These are phyloP conservation scores for Sphenostylis stenocarpa DNA, from an alignment of 306 rosid genomes.

Conservation along the genomic window DNA sequence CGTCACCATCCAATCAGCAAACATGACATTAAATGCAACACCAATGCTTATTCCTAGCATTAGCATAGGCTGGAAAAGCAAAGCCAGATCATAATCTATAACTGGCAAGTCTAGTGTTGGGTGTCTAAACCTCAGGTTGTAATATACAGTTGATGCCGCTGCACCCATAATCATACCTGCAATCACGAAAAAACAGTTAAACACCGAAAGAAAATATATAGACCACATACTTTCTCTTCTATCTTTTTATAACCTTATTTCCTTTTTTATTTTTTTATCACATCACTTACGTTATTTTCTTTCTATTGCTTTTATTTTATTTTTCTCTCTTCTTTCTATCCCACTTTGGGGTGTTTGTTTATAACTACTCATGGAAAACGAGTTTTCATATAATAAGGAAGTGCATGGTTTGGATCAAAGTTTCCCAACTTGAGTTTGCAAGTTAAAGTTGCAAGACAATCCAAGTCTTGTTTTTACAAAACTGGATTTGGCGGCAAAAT, in stretches of 20 bases:
- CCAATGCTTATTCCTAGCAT: slow-evolving; percentile 90
- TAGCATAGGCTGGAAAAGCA: slow-evolving; percentile 87
- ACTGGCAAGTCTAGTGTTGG: slow-evolving; percentile 77
- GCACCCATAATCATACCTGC: slow-evolving; percentile 90
- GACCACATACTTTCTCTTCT: not conserved
- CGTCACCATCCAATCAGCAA: slow-evolving; percentile 90
- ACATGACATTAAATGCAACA: slow-evolving; percentile 80
- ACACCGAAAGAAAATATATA: not conserved
- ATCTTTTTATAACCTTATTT: not conserved
- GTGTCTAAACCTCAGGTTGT: slow-evolving; percentile 72
- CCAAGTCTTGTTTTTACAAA: too few species aligned
- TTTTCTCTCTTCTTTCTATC: not conserved
- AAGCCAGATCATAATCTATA: slow-evolving; percentile 77
- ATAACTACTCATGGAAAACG: not conserved
- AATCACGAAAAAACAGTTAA: not conserved
- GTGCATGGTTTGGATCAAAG: too few species aligned
- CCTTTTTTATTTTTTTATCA: not conserved
- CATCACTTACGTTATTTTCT: not conserved
- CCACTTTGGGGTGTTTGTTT: not conserved
- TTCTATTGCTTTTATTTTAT: not conserved
- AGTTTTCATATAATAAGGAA: not conserved
- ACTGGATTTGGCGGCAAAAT: too few species aligned
- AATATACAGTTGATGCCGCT: slow-evolving; percentile 75
- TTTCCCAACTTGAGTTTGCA: too few species aligned
- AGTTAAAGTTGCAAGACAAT: too few species aligned